Evolutionary conservation across 2,329 filamentous ascomycete species (phyloP).

Genomic region (Chaetomium globosum): DNA sequence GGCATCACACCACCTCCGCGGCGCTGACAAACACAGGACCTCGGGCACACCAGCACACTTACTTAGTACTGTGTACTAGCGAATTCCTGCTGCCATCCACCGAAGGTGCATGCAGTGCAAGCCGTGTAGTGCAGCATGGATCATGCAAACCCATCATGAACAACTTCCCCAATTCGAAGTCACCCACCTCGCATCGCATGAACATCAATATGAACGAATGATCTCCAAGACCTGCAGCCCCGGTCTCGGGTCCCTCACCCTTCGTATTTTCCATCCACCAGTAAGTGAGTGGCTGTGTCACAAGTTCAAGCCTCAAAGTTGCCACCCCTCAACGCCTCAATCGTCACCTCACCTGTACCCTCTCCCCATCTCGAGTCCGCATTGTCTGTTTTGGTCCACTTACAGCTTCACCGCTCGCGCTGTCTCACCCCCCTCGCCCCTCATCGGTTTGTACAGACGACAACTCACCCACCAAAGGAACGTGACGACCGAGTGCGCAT

Average conservation of each 20-base stretch:
- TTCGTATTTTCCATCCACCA: background rate
- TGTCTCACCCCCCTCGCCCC: conserved; percentile 21
- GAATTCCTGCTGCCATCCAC: background rate
- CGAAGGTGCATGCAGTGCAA: background rate
- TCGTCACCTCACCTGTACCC: background rate
- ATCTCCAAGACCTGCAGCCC: conserved; percentile 2
- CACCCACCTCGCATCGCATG: background rate
- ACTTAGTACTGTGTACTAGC: too few species aligned
- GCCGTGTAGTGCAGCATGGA: background rate
- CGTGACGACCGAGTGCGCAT: conserved; percentile 15
- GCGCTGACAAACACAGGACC: background rate
- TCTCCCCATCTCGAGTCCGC: background rate
- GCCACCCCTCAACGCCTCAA: conserved; percentile 13
- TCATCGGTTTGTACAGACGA: background rate
- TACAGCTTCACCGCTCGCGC: conserved; percentile 27
- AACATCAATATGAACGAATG: too few species aligned
- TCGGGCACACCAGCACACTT: too few species aligned
- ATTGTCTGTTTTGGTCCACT: conserved; percentile 13
- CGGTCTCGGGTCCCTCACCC: conserved; percentile 8
- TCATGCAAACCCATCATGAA: background rate
- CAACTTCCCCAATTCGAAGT: background rate
- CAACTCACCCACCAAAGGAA: background rate
- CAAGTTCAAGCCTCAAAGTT: conserved; percentile 12
- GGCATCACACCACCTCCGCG: conserved; percentile 9
- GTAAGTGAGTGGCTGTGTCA: background rate